phyloP scores from a whole-genome alignment of 2,329 filamentous ascomycete genomes.

The Metarhizium guizhouense region DNA sequence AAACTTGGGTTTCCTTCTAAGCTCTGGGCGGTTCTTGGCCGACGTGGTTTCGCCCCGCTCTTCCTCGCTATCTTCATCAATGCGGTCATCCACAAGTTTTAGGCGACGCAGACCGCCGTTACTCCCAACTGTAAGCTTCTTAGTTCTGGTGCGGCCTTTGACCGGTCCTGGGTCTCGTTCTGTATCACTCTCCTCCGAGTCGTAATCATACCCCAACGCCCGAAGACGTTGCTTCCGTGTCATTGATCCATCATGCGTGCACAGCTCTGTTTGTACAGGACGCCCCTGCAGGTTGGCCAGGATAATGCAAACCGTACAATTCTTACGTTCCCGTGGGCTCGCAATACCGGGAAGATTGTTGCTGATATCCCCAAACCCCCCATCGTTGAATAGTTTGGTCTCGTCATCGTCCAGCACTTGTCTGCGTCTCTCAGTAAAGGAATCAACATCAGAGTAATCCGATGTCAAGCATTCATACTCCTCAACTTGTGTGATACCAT shows the following conservation, averaged over 20 bases:
- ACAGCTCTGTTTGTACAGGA: background rate
- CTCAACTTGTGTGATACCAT: background rate
- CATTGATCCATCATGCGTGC: constrained; percentile 6
- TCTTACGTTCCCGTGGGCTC: background rate
- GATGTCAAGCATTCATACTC: constrained; percentile 7
- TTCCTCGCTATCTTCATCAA: constrained; percentile 7
- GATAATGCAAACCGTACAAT: constrained; percentile 9
- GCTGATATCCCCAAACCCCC: constrained; percentile 24
- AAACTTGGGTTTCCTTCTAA: constrained; percentile 2
- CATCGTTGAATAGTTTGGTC: constrained; percentile 26
- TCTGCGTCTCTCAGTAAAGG: constrained; percentile 16
- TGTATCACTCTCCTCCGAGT: constrained; percentile 11
- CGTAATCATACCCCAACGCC: constrained; percentile 16
- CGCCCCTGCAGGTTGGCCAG: constrained; percentile 2
- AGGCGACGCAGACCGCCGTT: constrained; percentile 7
- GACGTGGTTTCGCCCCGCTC: background rate
- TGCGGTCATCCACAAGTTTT: constrained; percentile 7
- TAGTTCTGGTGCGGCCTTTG: background rate
- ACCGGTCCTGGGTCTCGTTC: background rate
- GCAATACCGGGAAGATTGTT: background rate
- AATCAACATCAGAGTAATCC: constrained; percentile 23
- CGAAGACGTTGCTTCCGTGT: constrained; percentile 13
- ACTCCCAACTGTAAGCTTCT: constrained; percentile 5
- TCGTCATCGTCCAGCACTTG: constrained; percentile 21
- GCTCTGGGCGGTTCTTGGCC: background rate